A percentile compares a stretch with the other conserved stretches of the same genome.
Evolutionary conservation across 202 grass and related monocot species (phyloP).

Genomic region (Elaeis oleifera): DNA sequence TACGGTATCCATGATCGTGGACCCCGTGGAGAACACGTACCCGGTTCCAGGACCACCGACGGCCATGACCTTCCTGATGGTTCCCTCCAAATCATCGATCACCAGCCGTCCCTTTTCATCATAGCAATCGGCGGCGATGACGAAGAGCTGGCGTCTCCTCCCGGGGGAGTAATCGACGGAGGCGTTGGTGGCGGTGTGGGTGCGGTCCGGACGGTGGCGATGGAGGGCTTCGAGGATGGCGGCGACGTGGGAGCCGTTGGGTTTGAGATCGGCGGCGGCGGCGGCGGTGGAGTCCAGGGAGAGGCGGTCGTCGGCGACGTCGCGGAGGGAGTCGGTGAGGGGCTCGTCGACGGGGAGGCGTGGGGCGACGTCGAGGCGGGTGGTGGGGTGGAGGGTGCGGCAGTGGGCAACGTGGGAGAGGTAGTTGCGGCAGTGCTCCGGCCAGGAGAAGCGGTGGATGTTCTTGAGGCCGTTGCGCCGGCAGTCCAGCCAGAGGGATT

Average conservation of each 20-base stretch:
- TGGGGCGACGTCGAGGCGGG: slow-evolving; percentile 29
- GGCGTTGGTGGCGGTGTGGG: background rate
- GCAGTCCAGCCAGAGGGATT: slow-evolving; percentile 64
- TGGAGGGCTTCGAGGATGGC: slow-evolving; percentile 58
- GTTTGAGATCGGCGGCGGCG: slow-evolving; percentile 21
- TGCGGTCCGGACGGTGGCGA: slow-evolving; percentile 18
- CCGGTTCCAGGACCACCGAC: slow-evolving; percentile 20
- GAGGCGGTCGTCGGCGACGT: slow-evolving; percentile 18
- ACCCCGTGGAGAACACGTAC: slow-evolving; percentile 59
- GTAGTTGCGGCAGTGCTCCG: slow-evolving; percentile 88
- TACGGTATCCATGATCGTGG: slow-evolving; percentile 36
- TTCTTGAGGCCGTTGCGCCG: slow-evolving; percentile 76
- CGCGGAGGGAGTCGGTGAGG: slow-evolving; percentile 73
- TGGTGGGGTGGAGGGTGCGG: slow-evolving; percentile 32
- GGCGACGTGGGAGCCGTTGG: slow-evolving; percentile 10
- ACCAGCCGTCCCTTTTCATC: slow-evolving; percentile 23
- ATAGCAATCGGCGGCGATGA: slow-evolving; percentile 64
- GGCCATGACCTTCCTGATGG: slow-evolving; percentile 25
- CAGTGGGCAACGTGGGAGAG: slow-evolving; percentile 56
- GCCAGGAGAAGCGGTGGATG: slow-evolving; percentile 95
- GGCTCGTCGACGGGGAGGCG: slow-evolving; percentile 19
- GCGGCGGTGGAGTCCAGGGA: slow-evolving; percentile 79
- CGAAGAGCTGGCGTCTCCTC: slow-evolving; percentile 34
- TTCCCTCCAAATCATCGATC: slow-evolving; percentile 25
- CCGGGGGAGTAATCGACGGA: slow-evolving; percentile 35